These are phyloP conservation scores for Mycoemilia scoparia DNA, from an alignment of 192 early-diverging fungal species.

Conservation along the genomic window DNA sequence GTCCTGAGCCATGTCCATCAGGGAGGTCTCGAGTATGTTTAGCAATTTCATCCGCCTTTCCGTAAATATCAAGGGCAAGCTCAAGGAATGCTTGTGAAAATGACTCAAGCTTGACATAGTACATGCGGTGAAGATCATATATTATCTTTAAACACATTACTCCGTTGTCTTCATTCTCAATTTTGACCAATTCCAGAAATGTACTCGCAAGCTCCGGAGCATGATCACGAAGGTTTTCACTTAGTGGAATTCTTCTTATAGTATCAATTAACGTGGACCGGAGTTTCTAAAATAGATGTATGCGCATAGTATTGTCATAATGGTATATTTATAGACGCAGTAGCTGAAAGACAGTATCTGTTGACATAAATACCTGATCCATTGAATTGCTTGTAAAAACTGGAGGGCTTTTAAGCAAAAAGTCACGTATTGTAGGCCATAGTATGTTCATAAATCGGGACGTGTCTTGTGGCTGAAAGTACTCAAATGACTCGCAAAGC, in stretches of 20 bases:
- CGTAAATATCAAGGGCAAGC: slow-evolving; percentile 83
- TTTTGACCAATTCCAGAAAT: slow-evolving; percentile 55
- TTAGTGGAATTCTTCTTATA: slow-evolving; percentile 79
- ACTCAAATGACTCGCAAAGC: slow-evolving; percentile 78
- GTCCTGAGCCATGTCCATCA: slow-evolving; percentile 43
- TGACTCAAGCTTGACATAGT: slow-evolving; percentile 61
- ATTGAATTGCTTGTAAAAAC: slow-evolving; percentile 56
- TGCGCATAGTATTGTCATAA: neutral
- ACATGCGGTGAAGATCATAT: slow-evolving; percentile 84
- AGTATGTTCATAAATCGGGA: slow-evolving; percentile 53
- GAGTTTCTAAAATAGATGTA: slow-evolving; percentile 49
- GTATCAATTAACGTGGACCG: slow-evolving; percentile 78
- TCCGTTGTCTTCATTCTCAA: slow-evolving; percentile 98
- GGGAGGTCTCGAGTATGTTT: slow-evolving; percentile 63
- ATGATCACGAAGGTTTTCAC: slow-evolving; percentile 59
- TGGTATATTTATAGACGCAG: neutral
- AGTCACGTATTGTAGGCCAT: slow-evolving; percentile 65
- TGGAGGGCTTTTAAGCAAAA: slow-evolving; percentile 50
- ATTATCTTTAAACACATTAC: slow-evolving; percentile 84
- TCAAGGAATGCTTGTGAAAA: slow-evolving; percentile 80
- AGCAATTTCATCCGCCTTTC: slow-evolving; percentile 59
- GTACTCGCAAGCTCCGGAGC: slow-evolving; percentile 57
- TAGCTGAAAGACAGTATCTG: neutral
- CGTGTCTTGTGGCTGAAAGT: slow-evolving; percentile 74
- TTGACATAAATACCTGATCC: slow-evolving; percentile 34